phyloP scores from a whole-genome alignment of 306 rosid species.

The Dalbergia oliveri region DNA sequence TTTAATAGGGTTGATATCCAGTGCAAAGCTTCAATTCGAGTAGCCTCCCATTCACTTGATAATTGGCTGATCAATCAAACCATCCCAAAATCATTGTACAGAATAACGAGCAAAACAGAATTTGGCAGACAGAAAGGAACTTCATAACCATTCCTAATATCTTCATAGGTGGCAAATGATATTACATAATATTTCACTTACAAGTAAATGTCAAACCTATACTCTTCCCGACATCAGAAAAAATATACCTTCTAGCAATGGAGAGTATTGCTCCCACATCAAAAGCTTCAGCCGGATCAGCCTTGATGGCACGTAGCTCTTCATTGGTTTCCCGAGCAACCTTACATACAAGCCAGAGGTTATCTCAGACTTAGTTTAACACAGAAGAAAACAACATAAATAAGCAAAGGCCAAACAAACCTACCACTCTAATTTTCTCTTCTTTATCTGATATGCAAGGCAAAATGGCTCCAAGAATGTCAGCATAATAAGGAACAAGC shows the following conservation, averaged over 20 bases:
- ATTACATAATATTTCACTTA: conserved; percentile 34
- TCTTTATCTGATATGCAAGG: conserved; percentile 99
- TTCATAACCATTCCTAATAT: conserved; percentile 36
- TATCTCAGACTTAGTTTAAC: conserved; percentile 36
- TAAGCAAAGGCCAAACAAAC: conserved; percentile 43
- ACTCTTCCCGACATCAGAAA: conserved; percentile 37
- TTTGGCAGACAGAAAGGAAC: conserved; percentile 40
- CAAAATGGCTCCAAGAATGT: conserved; percentile 93
- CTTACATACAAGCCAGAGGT: conserved; percentile 53
- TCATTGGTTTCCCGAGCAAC: conserved; percentile 99
- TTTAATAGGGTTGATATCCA: conserved; percentile 92
- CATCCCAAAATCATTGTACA: conserved; percentile 43
- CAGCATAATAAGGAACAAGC: conserved; percentile 97
- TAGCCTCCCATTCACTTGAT: conserved; percentile 93
- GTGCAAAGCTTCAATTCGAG: conserved; percentile 93
- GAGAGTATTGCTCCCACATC: conserved; percentile 86
- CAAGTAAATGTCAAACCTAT: conserved; percentile 53
- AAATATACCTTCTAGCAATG: conserved; percentile 83
- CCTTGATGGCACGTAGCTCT: conserved; percentile 86
- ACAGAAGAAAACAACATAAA: conserved; percentile 22
- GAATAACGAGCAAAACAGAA: conserved; percentile 36
- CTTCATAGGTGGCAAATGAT: conserved; percentile 34
- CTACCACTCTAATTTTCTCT: conserved; percentile 98
- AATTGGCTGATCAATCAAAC: conserved; percentile 79
- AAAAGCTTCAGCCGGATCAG: conserved; percentile 88